A percentile compares a stretch with the other conserved stretches of the same genome.
These are phyloP conservation scores for Yarrowia bubula DNA, from an alignment of 805 yeast genomes.

Conservation along the genomic window DNA sequence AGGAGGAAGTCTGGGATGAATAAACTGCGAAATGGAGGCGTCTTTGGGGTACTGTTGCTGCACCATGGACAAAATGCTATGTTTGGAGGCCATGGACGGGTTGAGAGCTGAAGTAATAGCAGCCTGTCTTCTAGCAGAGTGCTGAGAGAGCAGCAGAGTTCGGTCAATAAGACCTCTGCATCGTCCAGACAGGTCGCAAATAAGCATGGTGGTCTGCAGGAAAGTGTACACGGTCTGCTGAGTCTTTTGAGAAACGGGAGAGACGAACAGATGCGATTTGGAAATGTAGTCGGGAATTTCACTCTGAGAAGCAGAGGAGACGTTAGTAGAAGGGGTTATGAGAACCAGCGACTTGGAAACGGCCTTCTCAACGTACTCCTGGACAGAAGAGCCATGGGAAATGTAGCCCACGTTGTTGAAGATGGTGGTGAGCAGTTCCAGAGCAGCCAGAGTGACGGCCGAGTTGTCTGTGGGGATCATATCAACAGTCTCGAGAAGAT, in stretches of 20 bases:
- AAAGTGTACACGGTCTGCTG: constrained; percentile 44
- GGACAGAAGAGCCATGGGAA: constrained; percentile 23
- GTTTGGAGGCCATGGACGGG: constrained; percentile 61
- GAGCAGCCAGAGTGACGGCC: constrained; percentile 6
- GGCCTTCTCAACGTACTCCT: constrained; percentile 23
- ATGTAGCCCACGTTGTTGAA: constrained; percentile 8
- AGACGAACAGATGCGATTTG: constrained; percentile 31
- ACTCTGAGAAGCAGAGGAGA: constrained; percentile 9
- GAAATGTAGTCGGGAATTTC: constrained; percentile 30
- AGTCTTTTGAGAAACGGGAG: constrained; percentile 4
- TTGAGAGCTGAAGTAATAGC: constrained; percentile 59
- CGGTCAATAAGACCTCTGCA: constrained; percentile 59
- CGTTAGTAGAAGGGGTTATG: constrained; percentile 7
- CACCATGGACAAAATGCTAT: constrained; percentile 71
- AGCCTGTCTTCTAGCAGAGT: constrained; percentile 35
- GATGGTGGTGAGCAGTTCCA: background rate
- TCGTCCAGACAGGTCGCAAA: constrained; percentile 55
- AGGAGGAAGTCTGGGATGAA: constrained; percentile 76
- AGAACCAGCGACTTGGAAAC: constrained; percentile 7
- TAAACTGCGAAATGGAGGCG: constrained; percentile 54
- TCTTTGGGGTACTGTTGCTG: constrained; percentile 49
- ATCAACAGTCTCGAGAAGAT: constrained; percentile 10
- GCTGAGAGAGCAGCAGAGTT: constrained; percentile 41
- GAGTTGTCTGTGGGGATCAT: constrained; percentile 26
- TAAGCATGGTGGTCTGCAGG: constrained; percentile 50